These are phyloP conservation scores for Acorus gramineus DNA, from an alignment of 106 monocot species.

Conservation along the genomic window DNA sequence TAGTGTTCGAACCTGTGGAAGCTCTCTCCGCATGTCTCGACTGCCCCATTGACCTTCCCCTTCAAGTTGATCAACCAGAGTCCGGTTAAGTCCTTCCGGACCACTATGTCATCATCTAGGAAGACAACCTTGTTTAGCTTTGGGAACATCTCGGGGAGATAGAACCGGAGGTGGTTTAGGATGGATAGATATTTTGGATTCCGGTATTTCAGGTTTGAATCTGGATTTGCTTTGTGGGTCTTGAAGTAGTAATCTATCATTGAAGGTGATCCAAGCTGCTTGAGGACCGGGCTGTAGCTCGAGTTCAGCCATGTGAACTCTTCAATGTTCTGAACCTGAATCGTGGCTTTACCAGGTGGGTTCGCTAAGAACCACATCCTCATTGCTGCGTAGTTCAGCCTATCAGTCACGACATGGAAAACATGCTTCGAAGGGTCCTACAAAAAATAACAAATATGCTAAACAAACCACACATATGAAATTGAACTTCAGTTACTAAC, in stretches of 20 bases:
- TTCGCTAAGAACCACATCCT: slow-evolving; percentile 37
- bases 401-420: slow-evolving; percentile 43
- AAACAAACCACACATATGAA: too few species aligned
- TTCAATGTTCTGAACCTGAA: slow-evolving; percentile 33
- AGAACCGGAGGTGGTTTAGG: slow-evolving; percentile 40
- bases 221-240: slow-evolving; percentile 12
- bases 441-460: background rate
- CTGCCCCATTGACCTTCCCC: slow-evolving; percentile 50
- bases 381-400: slow-evolving; percentile 36
- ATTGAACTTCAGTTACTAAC: too few species aligned
- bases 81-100: slow-evolving; percentile 31
- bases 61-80: slow-evolving; percentile 34
- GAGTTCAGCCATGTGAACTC: slow-evolving; percentile 42
- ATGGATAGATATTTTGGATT: slow-evolving; percentile 52
- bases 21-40: slow-evolving; percentile 38
- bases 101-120: slow-evolving; percentile 33
- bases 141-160: slow-evolving; percentile 37
- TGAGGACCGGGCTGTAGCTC: slow-evolving; percentile 34
- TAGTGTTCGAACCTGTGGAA: slow-evolving; percentile 43
- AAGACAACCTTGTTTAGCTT: slow-evolving; percentile 28
- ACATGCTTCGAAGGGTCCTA: slow-evolving; percentile 35
- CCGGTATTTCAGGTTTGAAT: slow-evolving; percentile 31
- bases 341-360: slow-evolving; percentile 24
- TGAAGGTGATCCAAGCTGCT: slow-evolving; percentile 31
- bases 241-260: slow-evolving; percentile 38